Percentiles rank a stretch among this genome's conserved stretches.
Conservation (phyloP, 306 rosid genomes). For the Cicer bijugum region DNA sequence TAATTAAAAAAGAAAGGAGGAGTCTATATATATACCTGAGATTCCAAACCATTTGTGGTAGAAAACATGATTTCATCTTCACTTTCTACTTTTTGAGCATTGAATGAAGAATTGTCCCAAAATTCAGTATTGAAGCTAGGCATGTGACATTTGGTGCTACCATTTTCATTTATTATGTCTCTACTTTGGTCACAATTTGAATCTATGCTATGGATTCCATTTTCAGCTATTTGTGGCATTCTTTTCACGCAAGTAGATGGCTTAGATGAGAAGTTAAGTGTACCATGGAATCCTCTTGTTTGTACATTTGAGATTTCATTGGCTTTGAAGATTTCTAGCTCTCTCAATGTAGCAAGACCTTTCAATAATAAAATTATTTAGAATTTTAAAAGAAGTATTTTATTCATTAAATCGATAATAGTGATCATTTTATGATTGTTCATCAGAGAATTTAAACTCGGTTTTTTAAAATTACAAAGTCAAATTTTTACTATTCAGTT, state of each 20-base stretch:
- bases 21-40: slow-evolving; percentile 54
- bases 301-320: slow-evolving; percentile 47
- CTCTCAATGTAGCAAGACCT: slow-evolving; percentile 60
- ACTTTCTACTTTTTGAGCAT: slow-evolving; percentile 56
- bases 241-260: slow-evolving; percentile 50
- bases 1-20: too few species aligned
- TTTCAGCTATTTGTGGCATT: slow-evolving; percentile 69
- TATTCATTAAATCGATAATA: too few species aligned
- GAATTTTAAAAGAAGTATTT: not conserved
- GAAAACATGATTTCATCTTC: slow-evolving; percentile 63
- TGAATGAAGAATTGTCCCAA: slow-evolving; percentile 61
- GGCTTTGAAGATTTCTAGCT: slow-evolving; percentile 47
- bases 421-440: too few species aligned
- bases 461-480: too few species aligned
- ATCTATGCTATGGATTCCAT: slow-evolving; percentile 51
- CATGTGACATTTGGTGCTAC: slow-evolving; percentile 41
- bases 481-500: too few species aligned
- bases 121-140: slow-evolving; percentile 56
- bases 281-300: slow-evolving; percentile 12
- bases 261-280: slow-evolving; percentile 54
- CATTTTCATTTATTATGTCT: slow-evolving; percentile 47
- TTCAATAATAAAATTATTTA: slow-evolving; percentile 38
- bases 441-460: too few species aligned
- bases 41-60: slow-evolving; percentile 57
- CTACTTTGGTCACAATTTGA: slow-evolving; percentile 44